A percentile compares a stretch with the other conserved stretches of the same genome.
Conservation (phyloP, 805 yeast species). For the Saccharomycopsis vini region DNA sequence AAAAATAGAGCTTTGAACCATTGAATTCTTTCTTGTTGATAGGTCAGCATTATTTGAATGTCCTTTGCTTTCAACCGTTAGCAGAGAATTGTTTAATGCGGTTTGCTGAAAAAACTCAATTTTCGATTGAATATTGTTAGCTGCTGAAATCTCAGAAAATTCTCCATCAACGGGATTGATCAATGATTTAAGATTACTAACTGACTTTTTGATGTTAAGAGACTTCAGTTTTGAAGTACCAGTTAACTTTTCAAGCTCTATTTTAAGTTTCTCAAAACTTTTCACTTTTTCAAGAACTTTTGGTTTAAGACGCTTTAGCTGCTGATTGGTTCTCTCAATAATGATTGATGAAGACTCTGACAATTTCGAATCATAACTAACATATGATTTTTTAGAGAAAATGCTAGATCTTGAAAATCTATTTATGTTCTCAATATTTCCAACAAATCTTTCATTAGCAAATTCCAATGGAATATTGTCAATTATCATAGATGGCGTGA, state of each 20-base stretch:
- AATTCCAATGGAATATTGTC: background rate
- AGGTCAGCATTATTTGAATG: background rate
- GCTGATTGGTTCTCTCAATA: background rate
- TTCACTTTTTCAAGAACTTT: constrained; percentile 8
- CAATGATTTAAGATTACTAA: too few species aligned
- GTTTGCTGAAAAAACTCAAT: constrained; percentile 6
- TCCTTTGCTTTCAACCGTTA: background rate
- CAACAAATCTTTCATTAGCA: constrained; percentile 1
- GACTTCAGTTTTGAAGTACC: background rate
- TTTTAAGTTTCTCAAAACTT: constrained; percentile 13
- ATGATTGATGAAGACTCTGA: background rate
- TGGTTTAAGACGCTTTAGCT: constrained; percentile 2
- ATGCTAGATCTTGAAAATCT: constrained; percentile 6
- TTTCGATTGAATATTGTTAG: background rate
- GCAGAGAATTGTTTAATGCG: background rate
- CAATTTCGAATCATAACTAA: constrained; percentile 12
- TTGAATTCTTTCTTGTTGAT: constrained; percentile 1
- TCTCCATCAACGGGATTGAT: too few species aligned
- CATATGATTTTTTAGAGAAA: constrained; percentile 8
- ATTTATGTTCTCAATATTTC: background rate
- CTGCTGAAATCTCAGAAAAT: too few species aligned
- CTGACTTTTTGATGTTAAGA: too few species aligned
- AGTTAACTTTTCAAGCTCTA: constrained; percentile 1
- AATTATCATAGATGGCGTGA: constrained; percentile 10
- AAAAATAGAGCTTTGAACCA: constrained; percentile 8